phyloP scores from a whole-genome alignment of 108 stramenopile genomes.

The Fistulifera pelliculosa region DNA sequence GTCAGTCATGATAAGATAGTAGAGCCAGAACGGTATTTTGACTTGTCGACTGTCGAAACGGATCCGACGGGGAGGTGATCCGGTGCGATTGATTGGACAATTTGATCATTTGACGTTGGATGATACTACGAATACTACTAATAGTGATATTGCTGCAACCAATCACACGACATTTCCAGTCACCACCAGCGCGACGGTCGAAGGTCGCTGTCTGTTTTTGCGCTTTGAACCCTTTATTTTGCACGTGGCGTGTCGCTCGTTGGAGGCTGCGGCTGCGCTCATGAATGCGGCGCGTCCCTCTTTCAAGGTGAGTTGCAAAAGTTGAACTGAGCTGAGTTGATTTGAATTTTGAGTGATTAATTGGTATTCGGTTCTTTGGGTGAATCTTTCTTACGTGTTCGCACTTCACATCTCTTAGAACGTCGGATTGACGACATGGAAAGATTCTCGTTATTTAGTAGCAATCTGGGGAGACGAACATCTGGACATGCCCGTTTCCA shows the following conservation, averaged over 20 bases:
- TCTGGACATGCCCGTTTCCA: constrained; percentile 78
- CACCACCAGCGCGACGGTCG: neutral
- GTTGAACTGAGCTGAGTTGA: too few relatives aligned
- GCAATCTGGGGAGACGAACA: constrained; percentile 88
- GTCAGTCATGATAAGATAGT: constrained; percentile 65
- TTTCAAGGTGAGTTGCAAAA: constrained; percentile 36
- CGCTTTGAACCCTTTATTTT: constrained; percentile 85
- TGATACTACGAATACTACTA: neutral
- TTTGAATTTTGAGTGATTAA: too few relatives aligned
- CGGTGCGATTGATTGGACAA: constrained; percentile 63
- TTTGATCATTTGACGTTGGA: constrained; percentile 43
- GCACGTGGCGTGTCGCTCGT: constrained; percentile 74
- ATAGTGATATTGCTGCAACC: neutral
- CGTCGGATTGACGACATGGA: constrained; percentile 81
- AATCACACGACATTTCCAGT: constrained; percentile 5
- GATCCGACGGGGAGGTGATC: constrained; percentile 78
- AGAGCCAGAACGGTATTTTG: constrained; percentile 57
- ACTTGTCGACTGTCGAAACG: constrained; percentile 43
- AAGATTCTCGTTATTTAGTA: constrained; percentile 53
- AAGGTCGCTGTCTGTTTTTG: constrained; percentile 47
- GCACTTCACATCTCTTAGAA: too few relatives aligned
- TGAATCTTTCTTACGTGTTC: too few relatives aligned
- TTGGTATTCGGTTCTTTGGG: too few relatives aligned
- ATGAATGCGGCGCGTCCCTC: constrained; percentile 73
- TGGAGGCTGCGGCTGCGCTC: constrained; percentile 50